These are phyloP conservation scores for Amborella trichopoda DNA, from an alignment of 164 flowering plant species.

Conservation along the genomic window DNA sequence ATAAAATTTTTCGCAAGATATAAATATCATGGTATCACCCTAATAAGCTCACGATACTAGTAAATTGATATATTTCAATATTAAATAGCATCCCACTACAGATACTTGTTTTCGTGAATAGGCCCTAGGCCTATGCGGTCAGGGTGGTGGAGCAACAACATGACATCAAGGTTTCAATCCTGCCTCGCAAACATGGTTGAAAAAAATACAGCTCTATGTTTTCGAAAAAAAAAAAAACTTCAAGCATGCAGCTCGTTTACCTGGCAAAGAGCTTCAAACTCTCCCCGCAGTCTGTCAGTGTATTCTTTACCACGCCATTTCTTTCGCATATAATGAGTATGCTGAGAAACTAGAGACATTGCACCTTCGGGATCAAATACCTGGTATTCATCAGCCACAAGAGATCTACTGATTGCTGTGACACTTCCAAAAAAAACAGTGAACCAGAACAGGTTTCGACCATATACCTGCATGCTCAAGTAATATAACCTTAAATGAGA, in stretches of 20 bases:
- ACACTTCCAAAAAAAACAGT: conserved; percentile 96
- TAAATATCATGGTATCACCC: too few species aligned
- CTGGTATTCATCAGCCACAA: conserved; percentile 61
- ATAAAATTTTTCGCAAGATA: too few species aligned
- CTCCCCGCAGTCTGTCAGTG: conserved; percentile 56
- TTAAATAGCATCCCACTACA: too few species aligned
- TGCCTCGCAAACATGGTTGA: too few species aligned
- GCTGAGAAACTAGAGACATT: conserved; percentile 83
- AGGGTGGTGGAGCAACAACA: too few species aligned
- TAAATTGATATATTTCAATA: too few species aligned
- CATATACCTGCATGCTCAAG: conserved; percentile 60
- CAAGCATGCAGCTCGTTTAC: conserved; percentile 21
- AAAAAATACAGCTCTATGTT: too few species aligned
- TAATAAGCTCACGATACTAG: too few species aligned
- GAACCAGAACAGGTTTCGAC: conserved; percentile 95
- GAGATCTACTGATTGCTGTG: conserved; percentile 90
- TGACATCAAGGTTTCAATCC: too few species aligned
- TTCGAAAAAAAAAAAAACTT: not conserved
- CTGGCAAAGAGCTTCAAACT: conserved; percentile 93
- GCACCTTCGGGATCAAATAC: conserved; percentile 89
- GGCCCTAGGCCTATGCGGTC: too few species aligned
- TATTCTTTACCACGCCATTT: conserved; percentile 94
- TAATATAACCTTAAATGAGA: too few species aligned
- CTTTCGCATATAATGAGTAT: conserved; percentile 93
- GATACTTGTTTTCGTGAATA: too few species aligned